A percentile compares a stretch with the other conserved stretches of the same genome.
Conservation (phyloP, 148 eudicot genomes). For the Euryodendron excelsum region DNA sequence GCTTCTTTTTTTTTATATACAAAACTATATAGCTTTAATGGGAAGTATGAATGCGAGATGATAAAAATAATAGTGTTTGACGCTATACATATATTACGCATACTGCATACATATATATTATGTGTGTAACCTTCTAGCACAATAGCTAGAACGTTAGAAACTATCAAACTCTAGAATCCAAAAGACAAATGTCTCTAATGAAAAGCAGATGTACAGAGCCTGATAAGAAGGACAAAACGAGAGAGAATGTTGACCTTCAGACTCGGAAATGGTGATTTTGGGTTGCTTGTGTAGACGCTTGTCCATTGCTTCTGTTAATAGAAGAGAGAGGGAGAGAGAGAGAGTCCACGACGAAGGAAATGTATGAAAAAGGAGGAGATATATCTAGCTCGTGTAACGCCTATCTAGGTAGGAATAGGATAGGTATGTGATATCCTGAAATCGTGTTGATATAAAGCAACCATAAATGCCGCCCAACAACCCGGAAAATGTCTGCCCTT, state of each 20-base stretch:
- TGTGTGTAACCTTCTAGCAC: no score
- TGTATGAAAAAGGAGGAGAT: no score
- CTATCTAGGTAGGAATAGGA: neutral
- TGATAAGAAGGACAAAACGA: neutral
- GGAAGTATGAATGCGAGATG: no score
- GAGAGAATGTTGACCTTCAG: neutral
- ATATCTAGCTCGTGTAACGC: no score
- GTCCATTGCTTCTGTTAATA: neutral
- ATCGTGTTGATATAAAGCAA: neutral
- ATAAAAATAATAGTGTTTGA: no score
- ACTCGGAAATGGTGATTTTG: neutral
- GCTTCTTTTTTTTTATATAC: no score
- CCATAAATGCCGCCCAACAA: neutral
- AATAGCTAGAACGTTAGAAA: no score
- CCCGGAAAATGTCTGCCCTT: neutral
- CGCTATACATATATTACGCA: no score
- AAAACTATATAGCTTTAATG: no score
- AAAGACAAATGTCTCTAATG: neutral
- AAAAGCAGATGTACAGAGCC: neutral
- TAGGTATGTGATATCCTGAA: neutral
- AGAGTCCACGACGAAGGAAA: no score
- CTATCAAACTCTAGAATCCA: no score
- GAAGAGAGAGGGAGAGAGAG: neutral
- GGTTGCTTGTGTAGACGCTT: neutral
- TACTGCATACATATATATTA: no score